Evolutionary conservation across 1,284 basidiomycete species (phyloP).

Genomic region (Cerrena zonata): DNA sequence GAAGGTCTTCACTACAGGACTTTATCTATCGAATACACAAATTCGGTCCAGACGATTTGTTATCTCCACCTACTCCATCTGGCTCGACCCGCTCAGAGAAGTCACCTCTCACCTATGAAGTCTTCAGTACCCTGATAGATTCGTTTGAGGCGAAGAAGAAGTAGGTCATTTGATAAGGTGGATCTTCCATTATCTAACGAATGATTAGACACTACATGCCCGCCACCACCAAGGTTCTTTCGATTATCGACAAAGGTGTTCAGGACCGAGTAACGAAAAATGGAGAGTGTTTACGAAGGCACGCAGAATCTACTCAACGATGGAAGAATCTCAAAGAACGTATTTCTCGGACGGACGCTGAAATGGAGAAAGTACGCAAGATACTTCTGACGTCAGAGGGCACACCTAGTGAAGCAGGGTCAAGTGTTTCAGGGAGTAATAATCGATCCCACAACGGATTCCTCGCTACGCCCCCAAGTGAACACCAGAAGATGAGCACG

Average conservation of each 20-base stretch:
- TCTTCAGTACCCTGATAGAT: slow-evolving; percentile 58
- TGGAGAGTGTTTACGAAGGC: slow-evolving; percentile 83
- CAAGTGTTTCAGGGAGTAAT: slow-evolving; percentile 49
- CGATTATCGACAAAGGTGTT: slow-evolving; percentile 88
- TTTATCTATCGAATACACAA: slow-evolving; percentile 76
- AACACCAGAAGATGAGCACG: slow-evolving; percentile 37
- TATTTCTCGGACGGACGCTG: slow-evolving; percentile 71
- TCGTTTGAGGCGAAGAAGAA: slow-evolving; percentile 83
- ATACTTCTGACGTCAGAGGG: slow-evolving; percentile 50
- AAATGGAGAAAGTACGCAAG: slow-evolving; percentile 71
- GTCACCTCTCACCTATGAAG: slow-evolving; percentile 49
- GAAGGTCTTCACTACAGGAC: slow-evolving; percentile 44
- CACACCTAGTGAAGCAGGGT: slow-evolving; percentile 59
- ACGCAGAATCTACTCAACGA: slow-evolving; percentile 77
- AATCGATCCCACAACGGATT: slow-evolving; percentile 48
- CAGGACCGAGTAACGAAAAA: slow-evolving; percentile 88
- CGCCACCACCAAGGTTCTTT: slow-evolving; percentile 86
- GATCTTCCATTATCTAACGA: slow-evolving; percentile 9
- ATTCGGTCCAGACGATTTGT: slow-evolving; percentile 43
- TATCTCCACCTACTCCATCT: slow-evolving; percentile 39
- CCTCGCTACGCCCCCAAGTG: slow-evolving; percentile 58
- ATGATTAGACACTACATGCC: slow-evolving; percentile 77
- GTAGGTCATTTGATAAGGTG: slow-evolving; percentile 34
- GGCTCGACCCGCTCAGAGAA: slow-evolving; percentile 49
- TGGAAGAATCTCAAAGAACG: slow-evolving; percentile 77